phyloP scores from a whole-genome alignment of 768 basidiomycete genomes.

The Tricholoma furcatifolium region DNA sequence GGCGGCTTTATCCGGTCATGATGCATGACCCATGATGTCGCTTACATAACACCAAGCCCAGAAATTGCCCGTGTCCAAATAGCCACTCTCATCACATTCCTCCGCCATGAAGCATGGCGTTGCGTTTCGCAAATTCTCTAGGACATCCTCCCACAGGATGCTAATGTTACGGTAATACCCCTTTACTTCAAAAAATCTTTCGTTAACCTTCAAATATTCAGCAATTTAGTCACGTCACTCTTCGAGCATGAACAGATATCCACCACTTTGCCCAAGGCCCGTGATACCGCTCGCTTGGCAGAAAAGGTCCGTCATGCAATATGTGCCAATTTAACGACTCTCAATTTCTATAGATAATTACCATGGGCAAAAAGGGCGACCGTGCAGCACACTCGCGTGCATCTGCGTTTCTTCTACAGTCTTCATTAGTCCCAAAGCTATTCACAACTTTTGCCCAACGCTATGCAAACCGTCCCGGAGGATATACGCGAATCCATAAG shows the following conservation, averaged over 20 bases:
- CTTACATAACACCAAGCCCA: slow-evolving; percentile 13
- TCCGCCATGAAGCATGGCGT: slow-evolving; percentile 87
- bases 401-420: slow-evolving; percentile 75
- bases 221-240: slow-evolving; percentile 92
- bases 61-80: slow-evolving; percentile 11
- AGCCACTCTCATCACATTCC: not conserved
- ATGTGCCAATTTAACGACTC: not conserved
- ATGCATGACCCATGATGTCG: not conserved
- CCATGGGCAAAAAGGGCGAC: slow-evolving; percentile 84
- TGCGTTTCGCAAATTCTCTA: slow-evolving; percentile 88
- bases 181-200: not conserved
- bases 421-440: slow-evolving; percentile 72
- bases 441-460: slow-evolving; percentile 79
- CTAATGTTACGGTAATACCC: slow-evolving; percentile 79
- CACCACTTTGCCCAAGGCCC: slow-evolving; percentile 94
- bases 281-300: slow-evolving; percentile 85
- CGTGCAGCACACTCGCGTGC: slow-evolving; percentile 70
- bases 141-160: slow-evolving; percentile 89
- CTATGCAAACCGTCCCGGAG: slow-evolving; percentile 81
- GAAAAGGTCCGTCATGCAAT: slow-evolving; percentile 65
- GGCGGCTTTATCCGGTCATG: slow-evolving; percentile 9
- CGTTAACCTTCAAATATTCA: slow-evolving; percentile 28
- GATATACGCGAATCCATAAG: slow-evolving; percentile 93
- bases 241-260: slow-evolving; percentile 95
- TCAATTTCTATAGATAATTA: slow-evolving; percentile 66